Evolutionary conservation across 148 eudicot genomes (phyloP).

Genomic region (Arbutus unedo): DNA sequence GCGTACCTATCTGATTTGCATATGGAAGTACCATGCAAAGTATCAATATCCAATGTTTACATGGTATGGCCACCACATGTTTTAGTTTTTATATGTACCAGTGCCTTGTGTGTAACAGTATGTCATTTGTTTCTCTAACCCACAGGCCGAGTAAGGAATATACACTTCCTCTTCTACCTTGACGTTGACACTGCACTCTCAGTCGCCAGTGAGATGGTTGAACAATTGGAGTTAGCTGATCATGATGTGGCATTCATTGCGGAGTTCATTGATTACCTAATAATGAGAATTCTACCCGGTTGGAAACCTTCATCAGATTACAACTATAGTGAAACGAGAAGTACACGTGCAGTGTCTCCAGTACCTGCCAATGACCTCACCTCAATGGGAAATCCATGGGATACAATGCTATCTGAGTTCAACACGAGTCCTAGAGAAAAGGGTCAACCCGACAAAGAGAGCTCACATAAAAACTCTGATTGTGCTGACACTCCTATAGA

Average conservation of each 20-base stretch:
- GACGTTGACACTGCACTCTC: conserved; percentile 66
- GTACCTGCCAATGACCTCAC: conserved; percentile 8
- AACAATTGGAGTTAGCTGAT: conserved; percentile 56
- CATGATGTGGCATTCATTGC: conserved; percentile 77
- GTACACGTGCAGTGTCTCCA: conserved; percentile 8
- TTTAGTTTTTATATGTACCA: not conserved
- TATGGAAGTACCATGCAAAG: not conserved
- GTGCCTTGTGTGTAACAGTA: not conserved
- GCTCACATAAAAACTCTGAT: conserved; percentile 14
- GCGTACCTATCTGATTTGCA: not conserved
- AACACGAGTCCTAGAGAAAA: not conserved
- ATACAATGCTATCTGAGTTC: conserved; percentile 8
- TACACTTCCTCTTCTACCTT: conserved; percentile 59
- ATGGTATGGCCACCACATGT: not conserved
- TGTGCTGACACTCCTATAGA: conserved; percentile 7
- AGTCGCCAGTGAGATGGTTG: conserved; percentile 87
- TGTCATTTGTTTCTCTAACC: not conserved
- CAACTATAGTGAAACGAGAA: conserved; percentile 17
- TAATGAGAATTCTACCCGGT: conserved; percentile 40
- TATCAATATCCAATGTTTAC: not conserved
- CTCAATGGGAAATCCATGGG: conserved; percentile 25
- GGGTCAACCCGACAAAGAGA: conserved; percentile 8
- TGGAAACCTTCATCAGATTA: conserved; percentile 40
- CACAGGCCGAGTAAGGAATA: conserved; percentile 57
- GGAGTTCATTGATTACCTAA: conserved; percentile 58